phyloP scores from a whole-genome alignment of 1,139 yeast species.

The Waltiozyma solani region DNA sequence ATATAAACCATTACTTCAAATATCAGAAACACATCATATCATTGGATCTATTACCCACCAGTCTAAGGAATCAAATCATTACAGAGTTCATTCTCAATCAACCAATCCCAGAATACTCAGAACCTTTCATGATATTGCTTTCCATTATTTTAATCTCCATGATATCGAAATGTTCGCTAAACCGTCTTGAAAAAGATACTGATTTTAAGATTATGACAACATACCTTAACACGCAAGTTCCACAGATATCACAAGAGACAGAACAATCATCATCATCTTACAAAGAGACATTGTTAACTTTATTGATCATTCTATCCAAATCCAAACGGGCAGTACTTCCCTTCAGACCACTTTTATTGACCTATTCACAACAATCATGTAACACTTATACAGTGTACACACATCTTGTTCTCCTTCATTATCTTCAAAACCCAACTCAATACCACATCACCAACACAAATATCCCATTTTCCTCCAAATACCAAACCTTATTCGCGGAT shows the following conservation, averaged over 20 bases:
- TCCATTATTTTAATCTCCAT: no score
- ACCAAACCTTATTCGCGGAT: conserved; percentile 12
- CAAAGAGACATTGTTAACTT: background rate
- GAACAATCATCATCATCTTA: background rate
- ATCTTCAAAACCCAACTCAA: background rate
- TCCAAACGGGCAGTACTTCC: no score
- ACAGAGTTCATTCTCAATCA: background rate
- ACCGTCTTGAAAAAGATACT: no score
- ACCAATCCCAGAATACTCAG: no score
- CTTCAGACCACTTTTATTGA: background rate
- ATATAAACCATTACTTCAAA: background rate
- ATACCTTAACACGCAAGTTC: no score
- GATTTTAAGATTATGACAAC: no score
- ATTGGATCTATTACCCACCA: background rate
- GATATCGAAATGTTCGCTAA: no score
- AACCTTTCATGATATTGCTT: no score
- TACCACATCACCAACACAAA: background rate
- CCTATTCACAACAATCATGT: background rate
- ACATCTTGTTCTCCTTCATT: background rate
- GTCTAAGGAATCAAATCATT: background rate
- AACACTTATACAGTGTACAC: background rate
- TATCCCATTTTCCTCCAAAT: conserved; percentile 2
- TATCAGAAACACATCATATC: background rate
- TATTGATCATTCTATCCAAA: background rate
- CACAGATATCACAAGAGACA: no score